Evolutionary conservation across 169 alveolate genomes (phyloP).

Genomic region (Amoebophrya sp.): DNA sequence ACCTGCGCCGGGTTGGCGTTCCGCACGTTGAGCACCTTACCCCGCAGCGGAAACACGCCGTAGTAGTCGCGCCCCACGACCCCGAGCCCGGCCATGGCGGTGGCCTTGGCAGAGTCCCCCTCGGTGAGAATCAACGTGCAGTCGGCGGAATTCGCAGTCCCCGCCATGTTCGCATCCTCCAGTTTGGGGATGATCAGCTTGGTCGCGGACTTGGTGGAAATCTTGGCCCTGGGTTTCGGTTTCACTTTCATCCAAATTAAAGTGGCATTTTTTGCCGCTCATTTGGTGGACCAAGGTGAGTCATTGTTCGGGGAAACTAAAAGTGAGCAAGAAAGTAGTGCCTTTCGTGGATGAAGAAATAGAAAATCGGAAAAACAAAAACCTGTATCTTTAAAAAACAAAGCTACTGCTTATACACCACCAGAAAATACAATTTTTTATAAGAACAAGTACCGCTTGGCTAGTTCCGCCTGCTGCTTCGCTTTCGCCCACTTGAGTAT

Average conservation of each 20-base stretch:
- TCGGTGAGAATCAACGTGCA: conserved; percentile 94
- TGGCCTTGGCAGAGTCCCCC: conserved; percentile 97
- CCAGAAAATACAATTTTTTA: no score
- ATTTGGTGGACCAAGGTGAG: no score
- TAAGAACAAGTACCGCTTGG: neutral
- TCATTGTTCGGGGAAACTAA: no score
- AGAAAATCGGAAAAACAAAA: no score
- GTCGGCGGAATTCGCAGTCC: conserved; percentile 62
- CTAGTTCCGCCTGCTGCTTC: conserved; percentile 76
- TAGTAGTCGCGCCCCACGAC: conserved; percentile 89
- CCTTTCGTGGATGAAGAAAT: no score
- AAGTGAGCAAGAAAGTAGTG: no score
- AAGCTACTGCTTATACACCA: no score
- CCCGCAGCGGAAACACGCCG: conserved; percentile 93
- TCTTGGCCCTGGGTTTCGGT: no score
- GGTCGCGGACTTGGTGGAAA: neutral
- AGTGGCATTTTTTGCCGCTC: no score
- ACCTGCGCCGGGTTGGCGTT: conserved; percentile 74
- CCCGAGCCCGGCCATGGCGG: conserved; percentile 92
- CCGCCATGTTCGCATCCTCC: conserved; percentile 96
- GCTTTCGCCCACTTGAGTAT: conserved; percentile 83
- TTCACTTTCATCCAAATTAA: no score
- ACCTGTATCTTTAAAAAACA: no score
- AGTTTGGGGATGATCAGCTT: conserved; percentile 70
- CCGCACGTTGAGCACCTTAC: conserved; percentile 91